A percentile compares a stretch with the other conserved stretches of the same genome.
These are phyloP conservation scores for Macroventuria anomochaeta DNA, from an alignment of 2,329 filamentous ascomycete species.

Conservation along the genomic window DNA sequence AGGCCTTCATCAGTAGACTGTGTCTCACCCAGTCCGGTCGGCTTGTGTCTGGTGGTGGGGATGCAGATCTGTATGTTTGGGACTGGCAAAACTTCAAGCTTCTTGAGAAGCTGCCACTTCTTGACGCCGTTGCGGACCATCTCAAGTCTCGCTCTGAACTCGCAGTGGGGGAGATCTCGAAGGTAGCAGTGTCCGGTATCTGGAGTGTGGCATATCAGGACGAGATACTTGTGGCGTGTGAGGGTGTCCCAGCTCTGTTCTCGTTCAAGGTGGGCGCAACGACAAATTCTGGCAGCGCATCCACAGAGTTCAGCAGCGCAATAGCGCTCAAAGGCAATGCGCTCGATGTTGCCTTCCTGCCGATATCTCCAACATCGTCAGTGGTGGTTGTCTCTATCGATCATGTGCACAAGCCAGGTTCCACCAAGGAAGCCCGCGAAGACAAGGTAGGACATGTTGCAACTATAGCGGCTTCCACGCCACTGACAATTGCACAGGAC, in stretches of 20 bases:
- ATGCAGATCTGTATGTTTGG: constrained; percentile 80
- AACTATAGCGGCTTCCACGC: background rate
- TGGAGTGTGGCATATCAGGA: constrained; percentile 51
- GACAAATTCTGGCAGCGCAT: constrained; percentile 45
- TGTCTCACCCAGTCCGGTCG: constrained; percentile 69
- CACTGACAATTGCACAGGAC: constrained; percentile 25
- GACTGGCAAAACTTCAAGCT: constrained; percentile 71
- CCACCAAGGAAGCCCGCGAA: constrained; percentile 51
- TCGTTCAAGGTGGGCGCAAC: constrained; percentile 60
- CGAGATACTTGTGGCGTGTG: constrained; percentile 51
- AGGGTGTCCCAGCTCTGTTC: constrained; percentile 67
- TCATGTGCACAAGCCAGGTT: constrained; percentile 58
- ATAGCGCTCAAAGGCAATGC: constrained; percentile 69
- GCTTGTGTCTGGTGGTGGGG: constrained; percentile 86
- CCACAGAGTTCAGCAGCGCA: constrained; percentile 47
- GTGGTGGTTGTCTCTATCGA: constrained; percentile 60
- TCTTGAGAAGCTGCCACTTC: constrained; percentile 59
- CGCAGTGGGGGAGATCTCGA: constrained; percentile 27
- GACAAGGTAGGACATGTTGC: constrained; percentile 34
- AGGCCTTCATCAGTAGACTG: constrained; percentile 80
- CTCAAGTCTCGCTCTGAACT: constrained; percentile 27
- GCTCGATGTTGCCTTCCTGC: constrained; percentile 59
- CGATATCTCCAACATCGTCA: constrained; percentile 12
- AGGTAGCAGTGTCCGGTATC: constrained; percentile 60
- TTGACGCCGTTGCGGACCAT: constrained; percentile 31